Evolutionary conservation across 129 eudicot species (phyloP), one percentile per base, ranked within the genome.

Genomic region (Artemisia tridentata): DNA sequence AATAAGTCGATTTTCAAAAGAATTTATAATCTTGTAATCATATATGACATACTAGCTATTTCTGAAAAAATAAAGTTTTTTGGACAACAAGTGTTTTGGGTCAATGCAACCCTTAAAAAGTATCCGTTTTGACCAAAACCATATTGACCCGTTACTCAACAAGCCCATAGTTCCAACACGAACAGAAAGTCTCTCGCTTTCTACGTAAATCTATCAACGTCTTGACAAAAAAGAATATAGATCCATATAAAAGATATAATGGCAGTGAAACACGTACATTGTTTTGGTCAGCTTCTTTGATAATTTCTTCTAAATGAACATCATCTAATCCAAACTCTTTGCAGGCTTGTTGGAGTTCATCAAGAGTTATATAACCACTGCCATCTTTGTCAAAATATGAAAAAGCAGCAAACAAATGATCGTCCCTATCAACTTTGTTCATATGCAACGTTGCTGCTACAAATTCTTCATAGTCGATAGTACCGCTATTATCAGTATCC

Each of bases 261-360:
- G 63, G 59, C 67, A 17, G 25, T 11, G 38, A 67, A 62, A 41
- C 60, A 58, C 77, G 20, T 78, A 85, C 95, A 66, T 85, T 80
- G 55, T 89, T 78, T 34, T 77, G 80, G 64, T 84, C 90, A 16
- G 80, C 86, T 80, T 89, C 92, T 54, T 68, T 75, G 18, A 86
- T 84, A 34, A 84, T 76, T 55, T 79, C 96, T 75, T 86, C 90
- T 48, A 84, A 69, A 50, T 80, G 86, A 58, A 43, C 59, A 43
- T 74, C 84, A 3, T 78, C 78, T 7, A 86, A 69, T 20, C 92
- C 88, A 67, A 86, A 84, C 54, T 89, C 90, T 72, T 73, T 67
- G 65, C 92, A 89, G 2, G 92, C 93, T 69, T 72, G 72, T 68
- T 89, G 96, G 55, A 89, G 93, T 79, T 89, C 96, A 60, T 89